Base-by-base conservation (phyloP, 2,329 filamentous ascomycete genomes). In the Aspergillus fructus region DNA sequence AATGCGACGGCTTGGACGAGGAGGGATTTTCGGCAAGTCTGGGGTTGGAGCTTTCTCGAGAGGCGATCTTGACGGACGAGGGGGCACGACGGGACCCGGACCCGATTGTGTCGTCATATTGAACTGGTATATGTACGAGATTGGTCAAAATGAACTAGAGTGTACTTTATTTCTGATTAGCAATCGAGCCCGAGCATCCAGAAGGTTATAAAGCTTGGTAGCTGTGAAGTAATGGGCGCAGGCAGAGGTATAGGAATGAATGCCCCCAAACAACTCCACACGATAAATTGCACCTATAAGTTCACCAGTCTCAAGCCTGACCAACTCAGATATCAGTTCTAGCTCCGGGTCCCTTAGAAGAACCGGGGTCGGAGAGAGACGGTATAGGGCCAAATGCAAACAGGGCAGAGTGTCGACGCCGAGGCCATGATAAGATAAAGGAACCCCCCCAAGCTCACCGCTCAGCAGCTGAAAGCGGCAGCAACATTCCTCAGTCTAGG, bases 11-110 rank as follows among this genome's bases (percentile, higher is more conserved):
- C 73, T 64, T 4, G 93, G 93, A 61, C 93, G 89, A 60, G 91
- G 89, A 62, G 93, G 93, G 49, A 96, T 83, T 68, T 84, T 85
- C 60, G 93, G 92, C 42, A 85, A 76, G 43, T 85, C 83, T 63
- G 61, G 45, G 61, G 75, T 66, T 57, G 76, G 65, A 42, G 75
- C 69, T 59, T 74, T 74, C 52, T 81, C 77, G 62, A 81, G 76
- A 42, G 79, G 76, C 48, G 77, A 78, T 68, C 85, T 82, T 64
- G 80, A 73, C 53, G 87, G 87, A 61, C 86, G 84, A 63, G 86
- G 85, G 60, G 87, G 87, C 64, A 89, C 78, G 64, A 76, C 77
- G 41, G 87, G 83, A 57, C 79, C 78, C 66, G 83, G 62, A 67
- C 27, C 27, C 27, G 27, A 9, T 30, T 76, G 72, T 59, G 72